Evolutionary conservation across 1,139 yeast species (phyloP), one percentile per base, ranked within the genome.

Genomic region (Casaregolazyma lundiana): DNA sequence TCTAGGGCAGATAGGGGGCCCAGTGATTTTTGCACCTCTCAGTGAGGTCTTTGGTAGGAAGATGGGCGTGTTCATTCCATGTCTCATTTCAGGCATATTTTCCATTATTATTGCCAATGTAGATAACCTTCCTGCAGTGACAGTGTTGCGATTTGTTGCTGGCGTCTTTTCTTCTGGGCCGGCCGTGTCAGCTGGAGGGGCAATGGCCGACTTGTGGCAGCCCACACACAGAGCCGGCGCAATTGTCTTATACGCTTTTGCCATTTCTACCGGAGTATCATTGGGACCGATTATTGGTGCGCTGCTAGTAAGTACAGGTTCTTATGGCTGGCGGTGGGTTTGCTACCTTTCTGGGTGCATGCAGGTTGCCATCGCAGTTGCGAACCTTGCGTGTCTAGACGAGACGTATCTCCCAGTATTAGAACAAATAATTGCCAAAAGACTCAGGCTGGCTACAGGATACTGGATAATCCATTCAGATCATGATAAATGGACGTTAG

Each of bases 41-140:
- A 81, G 90, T 13, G 95, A 86, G 62, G 78, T 82, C 52, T 77
- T 79, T 48, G 96, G 95, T 6, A 72, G 95, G 49, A 79, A 81
- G 56, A 69, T 79, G 1, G 87, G 87, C 1, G 85, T 81, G 55
- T 66, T 83, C 43, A 66, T 77, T 35, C 84, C 89, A 0, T 73
- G 81, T 50, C 70, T 76, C 11, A 62, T 84, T 9, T 82, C 63
- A 70, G 83, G 41, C 69, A 19, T 58, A 4, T 48, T 60, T 21
- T 53, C 62, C 13, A 51, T 59, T 24, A 56, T 64, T 5, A 52
- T 59, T 4, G 68, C 67, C 2, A 49, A 58, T 11, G 53, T 57
- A 1, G 49, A 73, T 17, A 80, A 78, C 48, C 72, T 79, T 44
- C 82, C 80, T 15, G 80, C 82, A 1, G 70, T 84, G 13, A 63